Evolutionary conservation across 768 basidiomycete genomes (phyloP).

Genomic region (Botryobasidium botryosum): DNA sequence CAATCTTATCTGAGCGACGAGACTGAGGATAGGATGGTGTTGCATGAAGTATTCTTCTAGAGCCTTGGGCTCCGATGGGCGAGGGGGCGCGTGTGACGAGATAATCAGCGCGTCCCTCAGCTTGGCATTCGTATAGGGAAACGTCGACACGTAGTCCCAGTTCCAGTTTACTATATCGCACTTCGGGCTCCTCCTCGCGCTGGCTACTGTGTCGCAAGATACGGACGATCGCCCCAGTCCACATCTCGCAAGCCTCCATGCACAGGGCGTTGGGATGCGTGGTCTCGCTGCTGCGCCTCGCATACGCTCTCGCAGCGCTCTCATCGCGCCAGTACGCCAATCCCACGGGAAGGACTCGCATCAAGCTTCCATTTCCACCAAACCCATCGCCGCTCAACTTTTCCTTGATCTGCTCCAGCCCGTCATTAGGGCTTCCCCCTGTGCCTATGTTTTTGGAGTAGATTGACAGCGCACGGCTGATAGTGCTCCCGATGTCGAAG

Average conservation of each 20-base stretch:
- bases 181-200: not conserved
- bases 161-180: not conserved
- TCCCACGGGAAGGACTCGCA: conserved; percentile 9
- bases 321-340: not conserved
- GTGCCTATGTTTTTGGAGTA: not conserved
- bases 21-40: not conserved
- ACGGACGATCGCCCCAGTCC: not conserved
- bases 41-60: not conserved
- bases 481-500: conserved; percentile 10
- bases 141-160: not conserved
- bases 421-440: not conserved
- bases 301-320: not conserved
- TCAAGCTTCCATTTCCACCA: conserved; percentile 9
- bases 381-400: not conserved
- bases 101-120: not conserved
- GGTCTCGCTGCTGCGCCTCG: not conserved
- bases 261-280: not conserved
- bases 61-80: not conserved
- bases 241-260: not conserved
- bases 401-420: too few species aligned
- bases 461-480: not conserved
- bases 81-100: not conserved
- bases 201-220: not conserved
- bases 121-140: not conserved
- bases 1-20: not conserved